Evolutionary conservation across 495 filamentous ascomycete genomes (phyloP).

Genomic region (Penicilliopsis zonata): DNA sequence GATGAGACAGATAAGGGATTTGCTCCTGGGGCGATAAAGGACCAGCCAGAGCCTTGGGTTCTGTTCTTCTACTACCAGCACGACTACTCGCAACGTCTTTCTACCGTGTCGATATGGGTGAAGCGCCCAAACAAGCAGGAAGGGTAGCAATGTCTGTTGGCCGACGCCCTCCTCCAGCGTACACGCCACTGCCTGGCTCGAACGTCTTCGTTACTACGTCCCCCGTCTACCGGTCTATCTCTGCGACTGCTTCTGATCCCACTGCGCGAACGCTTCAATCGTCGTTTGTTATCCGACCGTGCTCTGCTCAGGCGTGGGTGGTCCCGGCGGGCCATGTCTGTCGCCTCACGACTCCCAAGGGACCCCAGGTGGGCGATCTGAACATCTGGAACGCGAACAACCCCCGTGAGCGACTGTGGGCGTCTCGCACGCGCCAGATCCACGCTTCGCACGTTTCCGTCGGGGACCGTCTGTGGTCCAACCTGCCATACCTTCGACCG

Average conservation of each 20-base stretch:
- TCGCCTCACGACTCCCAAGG: slow-evolving; percentile 58
- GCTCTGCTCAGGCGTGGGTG: slow-evolving; percentile 53
- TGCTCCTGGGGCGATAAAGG: too few species aligned
- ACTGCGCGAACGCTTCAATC: slow-evolving; percentile 20
- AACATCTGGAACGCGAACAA: slow-evolving; percentile 72
- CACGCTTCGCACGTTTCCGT: slow-evolving; percentile 59
- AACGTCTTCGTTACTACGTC: slow-evolving; percentile 25
- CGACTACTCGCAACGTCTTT: too few species aligned
- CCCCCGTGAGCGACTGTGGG: slow-evolving; percentile 71
- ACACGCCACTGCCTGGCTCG: slow-evolving; percentile 25
- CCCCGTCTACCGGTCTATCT: slow-evolving; percentile 26
- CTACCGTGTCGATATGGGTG: too few species aligned
- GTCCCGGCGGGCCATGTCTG: slow-evolving; percentile 51
- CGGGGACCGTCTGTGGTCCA: slow-evolving; percentile 64
- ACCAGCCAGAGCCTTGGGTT: too few species aligned
- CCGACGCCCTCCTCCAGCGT: slow-evolving; percentile 30
- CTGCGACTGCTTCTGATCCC: slow-evolving; percentile 19
- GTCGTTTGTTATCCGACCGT: slow-evolving; percentile 29
- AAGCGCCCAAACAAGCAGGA: too few species aligned
- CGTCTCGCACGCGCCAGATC: slow-evolving; percentile 62
- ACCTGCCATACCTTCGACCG: slow-evolving; percentile 63
- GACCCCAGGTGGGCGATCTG: slow-evolving; percentile 69
- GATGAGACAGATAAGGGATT: too few species aligned
- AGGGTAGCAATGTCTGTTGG: slow-evolving; percentile 21
- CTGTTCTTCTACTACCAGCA: too few species aligned